Evolutionary conservation across 768 basidiomycete species (phyloP), one percentile per base, ranked within the genome.

Genomic region (Tylopilus subfusipes): DNA sequence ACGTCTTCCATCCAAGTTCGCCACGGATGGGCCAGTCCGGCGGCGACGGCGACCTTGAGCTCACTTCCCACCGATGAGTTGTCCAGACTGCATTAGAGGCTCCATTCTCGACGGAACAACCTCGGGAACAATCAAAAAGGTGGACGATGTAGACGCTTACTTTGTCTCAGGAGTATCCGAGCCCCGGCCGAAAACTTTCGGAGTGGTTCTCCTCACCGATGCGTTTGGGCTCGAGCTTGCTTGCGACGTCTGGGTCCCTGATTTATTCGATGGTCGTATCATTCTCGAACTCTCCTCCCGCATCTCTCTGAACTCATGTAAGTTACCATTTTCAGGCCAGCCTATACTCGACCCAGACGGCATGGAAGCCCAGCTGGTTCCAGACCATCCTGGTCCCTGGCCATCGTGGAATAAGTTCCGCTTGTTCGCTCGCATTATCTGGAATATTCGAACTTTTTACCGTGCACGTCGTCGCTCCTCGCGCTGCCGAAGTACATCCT

Each of bases 161-260:
- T 75, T 78, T 45, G 63, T 70, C 52, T 63, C 75, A 3, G 33
- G 68, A 64, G 21, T 25, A 30, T 42, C 48, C 11, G 38, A 49
- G 25, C 13, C 12, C 1, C 25, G 9, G 4, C 52, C 52, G 22
- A 60, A 53, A 18, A 62, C 63, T 13, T 63, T 42, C 4, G 78
- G 81, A 6, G 69, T 86, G 18, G 62, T 86, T 19, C 63, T 84
- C 7, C 68, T 84, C 29, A 83, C 79, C 0, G 83, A 86, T 56
- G 75, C 73, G 13, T 87, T 83, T 55, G 83, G 82, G 0, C 68
- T 85, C 6, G 70, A 68, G 18, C 61, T 85, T 27, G 68, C 72
- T 18, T 81, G 83, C 56, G 84, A 86, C 59, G 83, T 84, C 18
- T 86, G 81, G 78, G 73, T 83, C 18, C 84, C 84, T 10, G 82